Conservation (phyloP, 306 rosid species). For the Neltuma alba region DNA sequence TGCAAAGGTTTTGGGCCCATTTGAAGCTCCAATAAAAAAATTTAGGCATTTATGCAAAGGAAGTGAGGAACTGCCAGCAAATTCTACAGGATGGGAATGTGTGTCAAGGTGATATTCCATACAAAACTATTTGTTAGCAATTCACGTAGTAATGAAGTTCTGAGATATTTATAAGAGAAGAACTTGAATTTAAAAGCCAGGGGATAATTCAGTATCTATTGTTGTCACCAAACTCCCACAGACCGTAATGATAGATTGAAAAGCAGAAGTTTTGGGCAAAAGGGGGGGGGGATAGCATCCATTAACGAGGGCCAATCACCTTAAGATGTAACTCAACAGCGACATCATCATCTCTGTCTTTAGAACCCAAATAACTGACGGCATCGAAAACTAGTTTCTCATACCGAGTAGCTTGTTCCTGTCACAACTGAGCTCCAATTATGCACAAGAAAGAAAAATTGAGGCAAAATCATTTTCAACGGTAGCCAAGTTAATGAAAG, state of each 20-base stretch:
- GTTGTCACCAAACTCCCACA: neutral
- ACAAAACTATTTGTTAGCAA: neutral
- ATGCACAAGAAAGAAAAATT: neutral
- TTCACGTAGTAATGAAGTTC: conserved; percentile 5
- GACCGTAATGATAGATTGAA: neutral
- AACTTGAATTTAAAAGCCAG: neutral
- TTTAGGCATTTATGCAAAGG: neutral
- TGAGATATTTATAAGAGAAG: neutral
- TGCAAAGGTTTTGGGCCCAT: neutral
- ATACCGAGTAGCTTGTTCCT: conserved; percentile 84
- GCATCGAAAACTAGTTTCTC: conserved; percentile 74
- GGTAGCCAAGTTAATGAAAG: neutral
- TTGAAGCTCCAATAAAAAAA: neutral
- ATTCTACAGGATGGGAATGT: neutral
- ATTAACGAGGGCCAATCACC: conserved; percentile 39
- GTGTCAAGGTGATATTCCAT: conserved; percentile 5
- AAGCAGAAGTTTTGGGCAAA: neutral
- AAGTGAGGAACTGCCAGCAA: conserved; percentile 19
- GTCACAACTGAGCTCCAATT: conserved; percentile 32
- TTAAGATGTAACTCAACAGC: conserved; percentile 68
- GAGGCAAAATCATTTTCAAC: neutral
- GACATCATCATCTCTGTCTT: conserved; percentile 70
- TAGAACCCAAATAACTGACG: conserved; percentile 63
- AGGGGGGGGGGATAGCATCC: conserved; percentile 17
- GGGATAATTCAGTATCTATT: neutral